Evolutionary conservation across 176 grass and related monocot species (phyloP).

Genomic region (Areca catechu): DNA sequence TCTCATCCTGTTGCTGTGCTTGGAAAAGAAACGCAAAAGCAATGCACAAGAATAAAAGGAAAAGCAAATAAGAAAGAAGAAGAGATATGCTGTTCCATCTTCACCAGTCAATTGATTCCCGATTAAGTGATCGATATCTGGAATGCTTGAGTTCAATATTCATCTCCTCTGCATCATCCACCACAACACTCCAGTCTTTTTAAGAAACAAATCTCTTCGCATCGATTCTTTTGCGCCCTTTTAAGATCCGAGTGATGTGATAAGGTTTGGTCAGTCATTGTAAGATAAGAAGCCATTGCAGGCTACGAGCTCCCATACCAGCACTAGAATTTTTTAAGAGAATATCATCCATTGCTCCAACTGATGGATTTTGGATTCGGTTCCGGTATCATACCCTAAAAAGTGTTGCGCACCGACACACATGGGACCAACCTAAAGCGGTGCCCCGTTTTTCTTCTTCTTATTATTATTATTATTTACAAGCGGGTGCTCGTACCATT

Average conservation of each 20-base stretch:
- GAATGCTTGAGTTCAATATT: too few species aligned
- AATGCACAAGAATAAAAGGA: too few species aligned
- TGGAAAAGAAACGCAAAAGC: too few species aligned
- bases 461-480: too few species aligned
- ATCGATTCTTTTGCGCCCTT: too few species aligned
- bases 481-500: too few species aligned
- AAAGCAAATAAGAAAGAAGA: too few species aligned
- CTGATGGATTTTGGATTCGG: slow-evolving; percentile 4
- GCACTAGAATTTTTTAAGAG: slow-evolving; percentile 4
- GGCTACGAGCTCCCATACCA: background rate
- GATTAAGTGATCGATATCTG: background rate
- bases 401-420: too few species aligned
- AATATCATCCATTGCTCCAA: background rate
- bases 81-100: background rate
- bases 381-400: background rate
- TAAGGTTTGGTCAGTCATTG: background rate
- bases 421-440: too few species aligned
- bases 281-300: background rate
- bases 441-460: too few species aligned
- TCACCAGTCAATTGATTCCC: slow-evolving; percentile 12
- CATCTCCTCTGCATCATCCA: too few species aligned
- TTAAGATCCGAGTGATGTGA: background rate
- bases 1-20: too few species aligned
- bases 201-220: background rate
- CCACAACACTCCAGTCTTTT: background rate